These are phyloP conservation scores for Beauveria sp. DNA, from an alignment of 2,329 filamentous ascomycete species.

Conservation along the genomic window DNA sequence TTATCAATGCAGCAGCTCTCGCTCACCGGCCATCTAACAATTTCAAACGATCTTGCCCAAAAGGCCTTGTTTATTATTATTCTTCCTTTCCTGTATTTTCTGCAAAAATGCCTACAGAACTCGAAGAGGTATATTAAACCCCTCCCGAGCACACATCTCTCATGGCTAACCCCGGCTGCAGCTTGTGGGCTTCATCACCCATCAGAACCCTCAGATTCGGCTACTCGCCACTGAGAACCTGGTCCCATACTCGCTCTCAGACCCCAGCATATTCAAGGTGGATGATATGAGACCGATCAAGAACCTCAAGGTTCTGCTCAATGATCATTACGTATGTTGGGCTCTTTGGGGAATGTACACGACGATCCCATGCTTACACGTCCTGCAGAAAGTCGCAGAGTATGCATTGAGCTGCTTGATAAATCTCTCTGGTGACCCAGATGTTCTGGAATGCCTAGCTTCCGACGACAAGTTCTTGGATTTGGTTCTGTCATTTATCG, in stretches of 20 bases:
- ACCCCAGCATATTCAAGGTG: slow-evolving; percentile 77
- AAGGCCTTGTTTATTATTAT: slow-evolving; percentile 8
- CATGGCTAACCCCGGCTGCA: slow-evolving; percentile 27
- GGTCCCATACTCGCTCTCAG: slow-evolving; percentile 67
- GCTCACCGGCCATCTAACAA: neutral
- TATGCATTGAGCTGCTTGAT: slow-evolving; percentile 87
- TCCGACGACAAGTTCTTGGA: slow-evolving; percentile 77
- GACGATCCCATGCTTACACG: slow-evolving; percentile 35
- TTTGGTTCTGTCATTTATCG: slow-evolving; percentile 62
- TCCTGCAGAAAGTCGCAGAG: slow-evolving; percentile 73
- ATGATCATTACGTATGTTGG: slow-evolving; percentile 66
- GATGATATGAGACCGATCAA: slow-evolving; percentile 71
- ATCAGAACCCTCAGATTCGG: slow-evolving; percentile 85
- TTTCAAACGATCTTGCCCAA: slow-evolving; percentile 7
- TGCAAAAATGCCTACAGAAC: slow-evolving; percentile 60
- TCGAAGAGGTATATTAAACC: slow-evolving; percentile 56
- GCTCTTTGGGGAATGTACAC: neutral
- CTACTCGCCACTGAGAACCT: slow-evolving; percentile 80
- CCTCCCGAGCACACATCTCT: neutral
- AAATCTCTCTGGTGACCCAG: slow-evolving; percentile 71
- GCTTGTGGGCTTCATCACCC: slow-evolving; percentile 89
- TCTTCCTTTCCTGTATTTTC: neutral
- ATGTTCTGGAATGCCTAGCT: slow-evolving; percentile 64
- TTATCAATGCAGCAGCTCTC: neutral
- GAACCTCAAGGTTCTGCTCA: slow-evolving; percentile 78